Base-by-base conservation (phyloP, 2,329 filamentous ascomycete genomes). In the Paecilomyces formosus region DNA sequence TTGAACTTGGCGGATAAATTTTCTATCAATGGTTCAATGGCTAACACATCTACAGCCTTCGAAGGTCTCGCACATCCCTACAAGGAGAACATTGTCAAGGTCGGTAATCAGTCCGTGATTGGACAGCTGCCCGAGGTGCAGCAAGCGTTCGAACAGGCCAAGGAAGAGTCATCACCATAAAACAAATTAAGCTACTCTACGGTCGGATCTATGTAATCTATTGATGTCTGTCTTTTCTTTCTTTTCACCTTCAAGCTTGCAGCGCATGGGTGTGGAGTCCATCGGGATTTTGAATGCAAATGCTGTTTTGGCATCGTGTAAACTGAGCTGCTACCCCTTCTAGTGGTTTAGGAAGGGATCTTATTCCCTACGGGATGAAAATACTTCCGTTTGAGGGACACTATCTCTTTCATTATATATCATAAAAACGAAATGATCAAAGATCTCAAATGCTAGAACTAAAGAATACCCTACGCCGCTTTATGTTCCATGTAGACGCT, bases 31-130 rank as follows among this genome's bases (percentile, higher is more conserved):
- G 55, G 55, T 18, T 24, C 3, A 8, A 31, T 31, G 30, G 30
- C 30, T 31, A 31, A 31, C 30, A 12, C 30, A 35, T 22, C 24
- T 58, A 57, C 63, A 84, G 92, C 90, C 5, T 99, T 97, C 74
- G 95, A 99, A 78, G 92, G 93, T n/a, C 81, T 85, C 45, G 85
- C 86, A 24, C 92, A 99, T 79, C 95, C 94, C 45, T 97, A 97
- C 75, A 89, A 90, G 82, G 76, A 87, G 74, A 99, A 99, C 71
- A 77, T 97, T 62, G 76, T 97, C 55, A 85, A 84, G 71, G 88
- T 93, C 65, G 82, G 81, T 6, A 87, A 86, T 15, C 79, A 83
- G 65, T 73, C 73, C 15, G 65, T 71, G 57, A 70, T 76, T 55
- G 69, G 66, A 13, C 64, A 66, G 58, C 56, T 72, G 45, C 68